Conservation (phyloP, 2,329 filamentous ascomycete genomes). For the Drechslera avenae region DNA sequence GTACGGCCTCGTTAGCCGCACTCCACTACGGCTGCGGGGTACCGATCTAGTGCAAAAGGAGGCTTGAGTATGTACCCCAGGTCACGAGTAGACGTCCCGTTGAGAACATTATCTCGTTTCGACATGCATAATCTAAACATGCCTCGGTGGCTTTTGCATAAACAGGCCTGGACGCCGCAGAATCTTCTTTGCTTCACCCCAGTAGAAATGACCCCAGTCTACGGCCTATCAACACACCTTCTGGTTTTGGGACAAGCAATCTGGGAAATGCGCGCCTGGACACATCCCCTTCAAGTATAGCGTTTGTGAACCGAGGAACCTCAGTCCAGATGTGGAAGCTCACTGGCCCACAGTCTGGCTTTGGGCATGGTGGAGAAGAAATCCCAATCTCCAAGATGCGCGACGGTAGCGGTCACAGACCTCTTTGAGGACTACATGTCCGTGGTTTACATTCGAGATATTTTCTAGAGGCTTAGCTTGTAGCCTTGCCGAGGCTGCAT, state of each 20-base stretch:
- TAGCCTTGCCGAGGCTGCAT: neutral
- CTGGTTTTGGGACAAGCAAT: too few species aligned
- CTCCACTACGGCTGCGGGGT: too few species aligned
- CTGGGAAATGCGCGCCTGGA: too few species aligned
- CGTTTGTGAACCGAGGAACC: too few species aligned
- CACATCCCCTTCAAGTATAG: too few species aligned
- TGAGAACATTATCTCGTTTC: neutral
- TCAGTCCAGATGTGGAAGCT: too few species aligned
- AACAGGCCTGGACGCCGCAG: too few species aligned
- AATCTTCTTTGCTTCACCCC: too few species aligned
- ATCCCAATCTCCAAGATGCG: neutral
- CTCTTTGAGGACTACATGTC: neutral
- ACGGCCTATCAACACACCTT: too few species aligned
- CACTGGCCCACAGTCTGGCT: neutral
- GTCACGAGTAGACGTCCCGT: neutral
- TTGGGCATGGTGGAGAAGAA: neutral
- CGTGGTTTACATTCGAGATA: neutral
- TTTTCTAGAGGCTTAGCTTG: neutral
- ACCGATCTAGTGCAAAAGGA: too few species aligned
- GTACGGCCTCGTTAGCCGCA: too few species aligned
- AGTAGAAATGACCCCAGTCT: too few species aligned
- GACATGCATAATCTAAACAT: neutral
- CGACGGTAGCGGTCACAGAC: neutral
- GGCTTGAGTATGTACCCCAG: constrained; percentile 1
- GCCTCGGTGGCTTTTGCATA: neutral